Evolutionary conservation across 2,329 filamentous ascomycete species (phyloP).

Genomic region (Metarhizium brunneum): DNA sequence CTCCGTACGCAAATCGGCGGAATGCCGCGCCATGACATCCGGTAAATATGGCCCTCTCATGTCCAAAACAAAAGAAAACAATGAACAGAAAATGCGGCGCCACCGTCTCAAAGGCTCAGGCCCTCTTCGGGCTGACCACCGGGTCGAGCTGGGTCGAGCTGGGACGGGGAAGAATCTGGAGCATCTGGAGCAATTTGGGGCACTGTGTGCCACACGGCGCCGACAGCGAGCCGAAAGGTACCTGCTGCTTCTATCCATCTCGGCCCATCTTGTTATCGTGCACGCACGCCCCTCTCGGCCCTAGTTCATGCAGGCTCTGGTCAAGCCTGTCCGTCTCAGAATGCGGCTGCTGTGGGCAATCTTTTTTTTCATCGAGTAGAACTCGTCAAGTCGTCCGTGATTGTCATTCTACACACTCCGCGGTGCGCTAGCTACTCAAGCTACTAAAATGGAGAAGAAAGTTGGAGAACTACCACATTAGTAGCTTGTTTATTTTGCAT

Average conservation of each 20-base stretch:
- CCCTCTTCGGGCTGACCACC: too few relatives aligned
- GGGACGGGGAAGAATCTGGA: too few relatives aligned
- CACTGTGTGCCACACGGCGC: conserved; percentile 9
- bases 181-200: neutral
- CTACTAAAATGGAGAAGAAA: neutral
- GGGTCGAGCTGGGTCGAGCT: too few relatives aligned
- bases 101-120: too few relatives aligned
- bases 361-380: too few relatives aligned
- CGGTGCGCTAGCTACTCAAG: neutral
- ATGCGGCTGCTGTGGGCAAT: neutral
- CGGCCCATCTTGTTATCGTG: neutral
- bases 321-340: conserved; percentile 1
- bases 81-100: too few relatives aligned
- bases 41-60: too few relatives aligned
- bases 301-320: neutral
- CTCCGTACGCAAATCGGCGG: too few relatives aligned
- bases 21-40: too few relatives aligned
- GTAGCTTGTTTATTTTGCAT: neutral
- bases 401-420: neutral
- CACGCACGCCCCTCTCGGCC: conserved; percentile 1
- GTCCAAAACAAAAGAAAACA: too few relatives aligned
- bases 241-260: neutral
- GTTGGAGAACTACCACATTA: neutral
- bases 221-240: conserved; percentile 4
- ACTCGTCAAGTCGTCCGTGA: too few relatives aligned